Evolutionary conservation across 2,329 filamentous ascomycete genomes (phyloP).

Genomic region (Neoscytalidium dimidiatum): DNA sequence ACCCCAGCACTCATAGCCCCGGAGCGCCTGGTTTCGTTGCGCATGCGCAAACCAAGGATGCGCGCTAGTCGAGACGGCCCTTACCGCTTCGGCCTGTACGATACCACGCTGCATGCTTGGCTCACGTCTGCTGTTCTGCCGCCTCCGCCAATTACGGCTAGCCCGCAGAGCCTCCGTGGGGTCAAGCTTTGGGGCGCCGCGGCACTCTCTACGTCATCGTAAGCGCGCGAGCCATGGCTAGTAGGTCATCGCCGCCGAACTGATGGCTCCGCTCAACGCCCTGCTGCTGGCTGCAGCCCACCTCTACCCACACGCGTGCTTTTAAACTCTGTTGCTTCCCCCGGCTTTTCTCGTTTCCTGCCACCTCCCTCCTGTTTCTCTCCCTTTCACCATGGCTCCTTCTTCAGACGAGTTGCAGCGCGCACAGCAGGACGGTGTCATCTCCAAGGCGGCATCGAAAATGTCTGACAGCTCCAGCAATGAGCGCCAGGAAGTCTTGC

Average conservation of each 20-base stretch:
- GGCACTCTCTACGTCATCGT: no score
- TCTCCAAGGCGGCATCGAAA: conserved; percentile 3
- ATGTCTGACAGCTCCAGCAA: conserved; percentile 2
- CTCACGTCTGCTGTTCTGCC: neutral
- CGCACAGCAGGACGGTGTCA: neutral
- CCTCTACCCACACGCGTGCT: neutral
- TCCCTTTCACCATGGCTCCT: neutral
- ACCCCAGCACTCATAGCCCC: neutral
- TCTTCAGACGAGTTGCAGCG: conserved; percentile 1
- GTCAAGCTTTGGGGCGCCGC: conserved; percentile 16
- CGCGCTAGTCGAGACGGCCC: neutral
- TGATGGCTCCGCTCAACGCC: neutral
- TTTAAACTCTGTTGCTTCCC: neutral
- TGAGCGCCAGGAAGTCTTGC: neutral
- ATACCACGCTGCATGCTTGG: neutral
- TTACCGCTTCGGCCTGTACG: neutral
- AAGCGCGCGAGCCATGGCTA: no score
- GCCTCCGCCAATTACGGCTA: neutral
- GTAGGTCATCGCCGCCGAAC: neutral
- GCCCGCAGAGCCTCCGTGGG: conserved; percentile 4
- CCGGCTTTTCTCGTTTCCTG: neutral
- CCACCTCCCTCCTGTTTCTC: neutral
- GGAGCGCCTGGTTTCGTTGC: neutral
- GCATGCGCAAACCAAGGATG: neutral
- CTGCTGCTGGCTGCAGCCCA: neutral